Percentiles rank a stretch among this genome's conserved stretches.
These are phyloP conservation scores for Barbatosphaeria neglecta DNA, from an alignment of 495 filamentous ascomycete species.

Conservation along the genomic window DNA sequence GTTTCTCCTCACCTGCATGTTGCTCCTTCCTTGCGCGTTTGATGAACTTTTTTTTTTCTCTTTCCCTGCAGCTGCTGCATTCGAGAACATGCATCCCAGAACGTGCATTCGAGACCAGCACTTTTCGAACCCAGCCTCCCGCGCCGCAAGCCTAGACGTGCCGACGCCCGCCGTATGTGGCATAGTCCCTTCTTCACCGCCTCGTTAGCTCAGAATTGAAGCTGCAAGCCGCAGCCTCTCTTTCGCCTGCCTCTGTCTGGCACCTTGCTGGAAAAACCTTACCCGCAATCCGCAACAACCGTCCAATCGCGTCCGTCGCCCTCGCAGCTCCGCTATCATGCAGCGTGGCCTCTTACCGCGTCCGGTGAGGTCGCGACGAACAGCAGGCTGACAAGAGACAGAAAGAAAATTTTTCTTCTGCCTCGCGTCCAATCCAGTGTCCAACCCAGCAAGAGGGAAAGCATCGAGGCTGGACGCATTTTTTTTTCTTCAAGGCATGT, in stretches of 20 bases:
- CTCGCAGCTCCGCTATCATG: not conserved
- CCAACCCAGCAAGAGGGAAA: not conserved
- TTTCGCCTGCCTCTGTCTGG: too few species aligned
- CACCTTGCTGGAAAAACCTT: not conserved
- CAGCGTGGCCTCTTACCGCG: not conserved
- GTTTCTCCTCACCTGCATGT: not conserved
- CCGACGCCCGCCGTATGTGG: slow-evolving; percentile 1
- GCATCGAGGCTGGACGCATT: not conserved
- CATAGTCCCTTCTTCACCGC: slow-evolving; percentile 14
- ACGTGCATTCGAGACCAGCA: too few species aligned
- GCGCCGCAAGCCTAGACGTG: too few species aligned
- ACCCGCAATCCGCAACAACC: not conserved
- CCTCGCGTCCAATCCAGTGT: not conserved
- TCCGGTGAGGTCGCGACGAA: not conserved
- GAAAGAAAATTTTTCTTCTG: slow-evolving; percentile 2
- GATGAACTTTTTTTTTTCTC: not conserved
- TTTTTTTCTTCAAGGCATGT: too few species aligned
- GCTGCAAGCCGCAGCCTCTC: slow-evolving; percentile 3
- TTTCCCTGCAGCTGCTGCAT: not conserved
- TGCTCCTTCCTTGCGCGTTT: too few species aligned
- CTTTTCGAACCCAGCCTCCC: too few species aligned
- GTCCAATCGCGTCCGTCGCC: not conserved
- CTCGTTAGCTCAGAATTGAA: slow-evolving; percentile 6
- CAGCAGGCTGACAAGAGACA: too few species aligned
- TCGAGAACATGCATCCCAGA: too few species aligned